Base-by-base conservation (phyloP, 129 eudicot genomes). In the Saussurea involucrata region DNA sequence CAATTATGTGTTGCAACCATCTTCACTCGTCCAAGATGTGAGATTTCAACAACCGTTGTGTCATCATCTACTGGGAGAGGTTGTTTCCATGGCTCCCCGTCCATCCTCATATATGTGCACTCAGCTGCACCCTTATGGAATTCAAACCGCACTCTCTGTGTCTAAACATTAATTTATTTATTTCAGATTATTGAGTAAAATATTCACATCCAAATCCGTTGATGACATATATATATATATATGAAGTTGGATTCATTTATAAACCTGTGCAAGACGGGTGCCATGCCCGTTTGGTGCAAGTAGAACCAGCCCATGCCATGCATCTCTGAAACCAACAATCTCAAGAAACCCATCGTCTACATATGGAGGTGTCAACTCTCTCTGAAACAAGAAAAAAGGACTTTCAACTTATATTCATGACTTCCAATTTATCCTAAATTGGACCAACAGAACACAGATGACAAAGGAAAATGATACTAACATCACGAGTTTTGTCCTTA, bases 51-150 rank as follows among this genome's bases (percentile, higher is more conserved):
- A 68, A 88, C 87, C 18, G 89, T 96, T 3, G 92, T 89, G 79
- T 89, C 97, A 66, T 94, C 98, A 17, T 91, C 88, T 12, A 72
- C 79, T 4, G 97, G 98, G 22, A 91, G 96, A 24, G 98, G 98
- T 46, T 94, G 98, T 78, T 89, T 91, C 97, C 98, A 94, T 7
- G 98, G 98, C 61, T 94, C 98, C 27, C 98, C 98, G 34, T 94
- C 98, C 61, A 94, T 91, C 79, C 98, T 84, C 98, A 94, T 94
- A 74, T 67, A 94, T 32, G 98, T 89, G 66, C 88, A 85, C 22
- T 80, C 90, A 0, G 96, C 89, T 24, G 83, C 90, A 21, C 88
- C 98, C 74, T 86, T 94, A 46, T 83, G 89, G 80, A 94, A 91
- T 74, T 91, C 97, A 33, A 94, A 94, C 22, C 85, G 84, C 40